Evolutionary conservation across 208 protist genomes (phyloP).

Genomic region (Acanthamoeba polyphaga): DNA sequence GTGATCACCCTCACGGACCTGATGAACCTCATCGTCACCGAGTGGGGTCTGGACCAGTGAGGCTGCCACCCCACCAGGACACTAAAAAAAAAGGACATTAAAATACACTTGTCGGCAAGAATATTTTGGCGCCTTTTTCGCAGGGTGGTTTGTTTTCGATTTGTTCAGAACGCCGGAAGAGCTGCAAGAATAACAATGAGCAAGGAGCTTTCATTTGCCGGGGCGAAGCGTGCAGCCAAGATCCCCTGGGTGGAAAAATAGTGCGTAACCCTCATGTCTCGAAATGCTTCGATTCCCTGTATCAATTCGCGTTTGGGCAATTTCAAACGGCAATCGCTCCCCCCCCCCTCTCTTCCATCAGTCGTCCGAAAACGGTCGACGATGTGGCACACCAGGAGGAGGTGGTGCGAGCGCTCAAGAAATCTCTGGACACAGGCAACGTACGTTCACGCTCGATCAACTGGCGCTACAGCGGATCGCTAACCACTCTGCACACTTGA

Average conservation of each 20-base stretch:
- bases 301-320: neutral
- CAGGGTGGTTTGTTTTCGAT: neutral
- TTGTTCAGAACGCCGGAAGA: neutral
- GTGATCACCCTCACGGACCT: slow-evolving; percentile 41
- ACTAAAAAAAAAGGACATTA: neutral
- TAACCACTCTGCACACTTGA: neutral
- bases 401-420: slow-evolving; percentile 94
- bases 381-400: slow-evolving; percentile 98
- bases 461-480: neutral
- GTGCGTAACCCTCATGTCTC: slow-evolving; percentile 38
- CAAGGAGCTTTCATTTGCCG: neutral
- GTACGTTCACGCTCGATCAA: slow-evolving; percentile 64
- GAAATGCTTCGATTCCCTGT: neutral
- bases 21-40: slow-evolving; percentile 51
- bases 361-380: slow-evolving; percentile 94
- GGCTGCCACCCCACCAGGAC: too few species aligned
- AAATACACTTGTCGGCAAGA: neutral
- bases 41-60: slow-evolving; percentile 12
- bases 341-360: too few species aligned
- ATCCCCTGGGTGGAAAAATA: slow-evolving; percentile 83
- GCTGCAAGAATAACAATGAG: neutral
- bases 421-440: slow-evolving; percentile 92
- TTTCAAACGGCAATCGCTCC: neutral
- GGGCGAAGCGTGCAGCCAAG: neutral
- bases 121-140: neutral